Base-by-base conservation (phyloP, 768 basidiomycete species). In the Lactarius sanguifluus region DNA sequence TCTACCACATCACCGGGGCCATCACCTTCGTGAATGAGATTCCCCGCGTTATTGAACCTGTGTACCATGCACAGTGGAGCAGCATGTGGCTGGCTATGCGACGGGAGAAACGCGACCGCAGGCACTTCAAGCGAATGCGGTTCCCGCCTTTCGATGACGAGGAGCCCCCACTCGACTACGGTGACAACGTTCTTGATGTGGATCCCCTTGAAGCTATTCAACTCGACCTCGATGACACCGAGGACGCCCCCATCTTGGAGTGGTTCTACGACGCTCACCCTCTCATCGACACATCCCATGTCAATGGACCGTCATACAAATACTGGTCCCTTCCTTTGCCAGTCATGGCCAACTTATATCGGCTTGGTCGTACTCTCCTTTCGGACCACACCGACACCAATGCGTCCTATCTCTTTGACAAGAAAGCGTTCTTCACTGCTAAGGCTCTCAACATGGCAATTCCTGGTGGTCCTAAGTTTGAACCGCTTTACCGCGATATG, bases 1-100 rank as follows among this genome's bases (percentile, higher is more conserved):
- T 99, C 64, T 99, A 99, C 78, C 97, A 99, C 76, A 96, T 99
- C 74, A 98, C 97, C 10, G 97, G 97, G 70, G 97, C 97, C 47
- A 99, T 99, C 78, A 98, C 97, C 2, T 99, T 99, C 73, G 97
- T 99, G 71, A 98, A 98, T 79, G 95, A 98, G 77, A 91, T 98
- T 45, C 97, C 97, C 52, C 90, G 94, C 57, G 87, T 99, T 71
- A 91, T 98, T 68, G 97, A 98, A 76, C 97, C 97, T 7, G 86
- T 99, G 12, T 98, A 97, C 77, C 97, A 99, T 76, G 94, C 97
- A 1, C 97, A 98, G 74, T 99, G 97, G 97, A 96, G 94, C 75
- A 92, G 93, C 6, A 99, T 99, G 97, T 99, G 97, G 97, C 81
- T 99, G 56, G 96, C 97, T 13, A 99, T 99, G 97, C 85, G 97